Conservation (phyloP, 1,284 basidiomycete genomes). For the Ustilago shanxiensis region DNA sequence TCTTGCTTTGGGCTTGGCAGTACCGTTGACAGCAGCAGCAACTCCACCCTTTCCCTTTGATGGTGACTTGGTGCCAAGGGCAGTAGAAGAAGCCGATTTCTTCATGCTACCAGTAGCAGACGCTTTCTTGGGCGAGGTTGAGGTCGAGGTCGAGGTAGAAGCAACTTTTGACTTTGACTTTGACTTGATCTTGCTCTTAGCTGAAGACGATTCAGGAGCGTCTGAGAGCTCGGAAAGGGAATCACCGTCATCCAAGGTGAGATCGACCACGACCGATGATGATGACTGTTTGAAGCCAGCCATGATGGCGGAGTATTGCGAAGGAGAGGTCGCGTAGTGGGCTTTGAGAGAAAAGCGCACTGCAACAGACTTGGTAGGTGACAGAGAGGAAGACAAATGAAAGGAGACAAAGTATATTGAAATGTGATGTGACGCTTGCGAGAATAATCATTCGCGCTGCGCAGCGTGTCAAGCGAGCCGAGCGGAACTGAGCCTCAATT, state of each 20-base stretch:
- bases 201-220: conserved; percentile 11
- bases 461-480: conserved; percentile 2
- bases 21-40: conserved; percentile 14
- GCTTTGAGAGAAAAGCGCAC: too few relatives aligned
- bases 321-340: too few relatives aligned
- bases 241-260: conserved; percentile 32
- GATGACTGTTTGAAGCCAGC: conserved; percentile 10
- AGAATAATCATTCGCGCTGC: background rate
- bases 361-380: background rate
- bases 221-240: conserved; percentile 47
- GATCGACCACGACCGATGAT: conserved; percentile 24
- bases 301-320: conserved; percentile 2
- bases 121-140: background rate
- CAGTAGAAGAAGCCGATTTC: conserved; percentile 1
- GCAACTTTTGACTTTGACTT: background rate
- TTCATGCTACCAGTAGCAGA: background rate
- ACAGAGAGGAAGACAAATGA: background rate
- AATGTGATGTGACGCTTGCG: too few relatives aligned
- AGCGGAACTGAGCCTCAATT: background rate
- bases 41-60: conserved; percentile 2
- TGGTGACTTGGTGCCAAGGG: background rate
- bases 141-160: background rate
- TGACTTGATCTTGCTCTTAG: conserved; percentile 16
- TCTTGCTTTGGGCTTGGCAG: conserved; percentile 18
- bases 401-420: background rate